Evolutionary conservation across 106 monocot species (phyloP), one percentile per base, ranked within the genome.

Genomic region (Alisma plantagoaquatica): DNA sequence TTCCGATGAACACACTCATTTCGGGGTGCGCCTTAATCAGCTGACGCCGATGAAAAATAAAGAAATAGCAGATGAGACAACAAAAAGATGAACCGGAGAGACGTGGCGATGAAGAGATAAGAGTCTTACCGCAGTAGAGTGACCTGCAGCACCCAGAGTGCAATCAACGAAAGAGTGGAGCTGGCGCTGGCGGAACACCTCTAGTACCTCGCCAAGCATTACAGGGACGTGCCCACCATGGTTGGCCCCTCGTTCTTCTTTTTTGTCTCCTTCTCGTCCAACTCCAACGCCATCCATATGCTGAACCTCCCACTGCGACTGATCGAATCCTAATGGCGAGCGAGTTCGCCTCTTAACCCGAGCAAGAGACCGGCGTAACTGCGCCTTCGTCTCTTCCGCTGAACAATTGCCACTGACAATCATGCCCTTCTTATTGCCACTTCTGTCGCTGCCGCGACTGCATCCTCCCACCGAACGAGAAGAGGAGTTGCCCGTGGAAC

Each of bases 131-230:
- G 89, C 81, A 43, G 62, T 46, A 16, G 89, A 89, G 70, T 98
- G 96, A 32, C 84, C 84, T 20, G 70, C 96, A 24, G 89, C 84
- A 16, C 96, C 96, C 51, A 98, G 78, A 12, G 96, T 98, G 79
- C 96, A 98, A 59, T 98, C 96, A 30, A 89, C 81, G 66, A 98
- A 98, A 57, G 96, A 98, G 27, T 74, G 75, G 57, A 98, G 84
- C 45, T n/a, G 49, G 42, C 57, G 49, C 8, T 11, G 26, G 29
- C 57, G 57, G 73, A 96, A 96, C 35, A 56, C 78, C 42, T 64
- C 43, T 29, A 96, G 81, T 12, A 96, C 81, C 66, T 96, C 94
- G 51, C 78, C 70, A 3, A 96, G 70, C 84, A 96, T 70, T 27
- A 96, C 94, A 0, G 94, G 94, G 10, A 84, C 63, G 59, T 96